Base-by-base conservation (phyloP, 495 filamentous ascomycete genomes). In the Penicillium malachiteum region DNA sequence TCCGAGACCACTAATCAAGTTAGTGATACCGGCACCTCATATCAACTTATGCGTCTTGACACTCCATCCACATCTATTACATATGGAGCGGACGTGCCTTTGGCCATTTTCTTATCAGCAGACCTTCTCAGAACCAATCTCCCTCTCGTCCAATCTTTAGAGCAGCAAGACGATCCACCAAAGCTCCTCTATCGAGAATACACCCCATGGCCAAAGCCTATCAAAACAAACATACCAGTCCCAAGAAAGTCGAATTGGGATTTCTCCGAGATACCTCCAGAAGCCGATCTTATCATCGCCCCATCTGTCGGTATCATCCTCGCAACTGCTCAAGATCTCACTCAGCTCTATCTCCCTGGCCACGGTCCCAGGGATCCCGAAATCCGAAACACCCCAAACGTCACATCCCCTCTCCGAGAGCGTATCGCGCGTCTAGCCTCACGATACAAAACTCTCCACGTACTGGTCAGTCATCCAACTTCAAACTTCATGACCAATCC, bases 231-330 rank as follows among this genome's bases (percentile, higher is more conserved):
- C 21, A 26, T 4, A 1, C 13, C 32, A 48, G 2, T 12, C 5
- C 3, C 45, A 14, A 8, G 7, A 30, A n/a, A n/a, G 0, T 7
- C 4, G 3, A 12, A 46, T 4, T n/a, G 8, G 9, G 11, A 37
- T 12, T 7, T 9, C 21, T 26, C 21, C 21, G 21, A 2, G 3
- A n/a, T 17, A 39, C 34, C 45, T 18, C 18, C 21, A 16, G 91
- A 96, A 68, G 89, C 89, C 9, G 92, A 96, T 65, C 57, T 96
- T 12, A 83, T 88, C 32, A 57, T 92, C 42, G 91, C 90, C 0
- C 85, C 90, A 0, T 73, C 74, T 3, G 87, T 82, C 0, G 90
- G 88, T 1, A 71, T 96, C 12, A 63, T 95, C 9, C 62, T 87
- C 7, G 89, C 89, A 9, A 89, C 85, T 1, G 74, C 91, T 6